Percentiles rank a stretch among this genome's conserved stretches.
phyloP scores from a whole-genome alignment of 176 grass and related monocot species.

The Coix lacrymajobi region DNA sequence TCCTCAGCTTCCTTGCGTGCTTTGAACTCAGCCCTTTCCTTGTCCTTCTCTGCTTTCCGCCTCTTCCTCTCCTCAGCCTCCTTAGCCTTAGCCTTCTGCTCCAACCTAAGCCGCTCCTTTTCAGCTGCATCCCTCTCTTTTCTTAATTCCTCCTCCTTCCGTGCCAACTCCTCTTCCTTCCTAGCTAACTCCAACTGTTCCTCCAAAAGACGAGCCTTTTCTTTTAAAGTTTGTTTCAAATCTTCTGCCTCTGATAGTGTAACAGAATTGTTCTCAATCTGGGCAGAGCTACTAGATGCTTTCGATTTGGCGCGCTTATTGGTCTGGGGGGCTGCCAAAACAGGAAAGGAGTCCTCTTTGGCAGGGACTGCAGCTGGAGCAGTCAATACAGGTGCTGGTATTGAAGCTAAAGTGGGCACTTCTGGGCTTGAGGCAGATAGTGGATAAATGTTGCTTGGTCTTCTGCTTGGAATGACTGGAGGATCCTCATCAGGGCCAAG shows the following conservation, averaged over 20 bases:
- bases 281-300: constrained; percentile 24
- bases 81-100: constrained; percentile 86
- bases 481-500: constrained; percentile 75
- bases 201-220: constrained; percentile 27
- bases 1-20: constrained; percentile 72
- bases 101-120: constrained; percentile 54
- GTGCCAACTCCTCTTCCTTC: constrained; percentile 42
- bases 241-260: constrained; percentile 22
- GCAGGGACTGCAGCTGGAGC: constrained; percentile 6
- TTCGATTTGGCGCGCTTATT: constrained; percentile 44
- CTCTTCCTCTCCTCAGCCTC: constrained; percentile 92
- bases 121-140: constrained; percentile 50
- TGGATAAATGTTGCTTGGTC: constrained; percentile 31
- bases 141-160: constrained; percentile 48
- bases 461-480: constrained; percentile 55
- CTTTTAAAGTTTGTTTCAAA: constrained; percentile 35
- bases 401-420: background rate
- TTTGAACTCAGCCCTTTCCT: constrained; percentile 62
- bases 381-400: constrained; percentile 28
- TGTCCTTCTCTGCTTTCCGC: constrained; percentile 54
- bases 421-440: constrained; percentile 9
- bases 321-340: constrained; percentile 24
- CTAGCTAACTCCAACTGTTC: constrained; percentile 39
- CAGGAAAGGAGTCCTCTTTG: constrained; percentile 45
- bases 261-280: constrained; percentile 11